Evolutionary conservation across 2,329 filamentous ascomycete genomes (phyloP).

Genomic region (Talaromyces pinophilus): DNA sequence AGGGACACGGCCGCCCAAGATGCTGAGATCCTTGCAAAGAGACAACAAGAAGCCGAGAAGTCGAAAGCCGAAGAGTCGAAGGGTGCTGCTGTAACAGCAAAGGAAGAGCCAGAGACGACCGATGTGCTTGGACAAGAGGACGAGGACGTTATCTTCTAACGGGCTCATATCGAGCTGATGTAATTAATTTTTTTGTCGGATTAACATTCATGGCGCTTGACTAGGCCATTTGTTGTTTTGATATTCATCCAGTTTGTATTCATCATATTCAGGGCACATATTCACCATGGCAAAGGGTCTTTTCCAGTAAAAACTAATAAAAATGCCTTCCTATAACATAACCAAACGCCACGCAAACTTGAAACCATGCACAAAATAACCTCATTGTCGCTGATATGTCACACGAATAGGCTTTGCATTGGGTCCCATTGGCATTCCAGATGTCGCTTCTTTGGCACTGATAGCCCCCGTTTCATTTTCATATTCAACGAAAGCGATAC

Average conservation of each 20-base stretch:
- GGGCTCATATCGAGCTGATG: background rate
- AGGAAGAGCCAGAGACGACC: slow-evolving; percentile 44
- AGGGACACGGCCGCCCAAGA: slow-evolving; percentile 71
- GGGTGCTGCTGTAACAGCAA: slow-evolving; percentile 40
- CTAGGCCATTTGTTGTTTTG: slow-evolving; percentile 6
- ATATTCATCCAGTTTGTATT: slow-evolving; percentile 7
- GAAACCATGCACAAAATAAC: slow-evolving; percentile 24
- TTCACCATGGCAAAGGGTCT: slow-evolving; percentile 15
- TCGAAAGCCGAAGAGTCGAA: slow-evolving; percentile 41
- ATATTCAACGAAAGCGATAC: slow-evolving; percentile 96
- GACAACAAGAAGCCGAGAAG: slow-evolving; percentile 48
- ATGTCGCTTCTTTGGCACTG: slow-evolving; percentile 88
- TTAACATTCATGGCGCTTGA: slow-evolving; percentile 12
- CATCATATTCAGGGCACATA: slow-evolving; percentile 20
- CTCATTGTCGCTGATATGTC: slow-evolving; percentile 88
- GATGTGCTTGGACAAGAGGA: slow-evolving; percentile 77
- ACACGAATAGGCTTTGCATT: slow-evolving; percentile 82
- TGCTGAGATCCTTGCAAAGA: slow-evolving; percentile 73
- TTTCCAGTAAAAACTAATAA: slow-evolving; percentile 10
- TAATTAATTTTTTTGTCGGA: background rate
- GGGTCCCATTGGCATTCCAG: slow-evolving; percentile 76
- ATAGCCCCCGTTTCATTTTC: slow-evolving; percentile 87
- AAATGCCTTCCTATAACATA: slow-evolving; percentile 23
- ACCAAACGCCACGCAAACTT: slow-evolving; percentile 20
- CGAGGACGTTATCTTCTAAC: slow-evolving; percentile 77